These are phyloP conservation scores for Xanthoconium purpureum DNA, from an alignment of 768 basidiomycete species.

Conservation along the genomic window DNA sequence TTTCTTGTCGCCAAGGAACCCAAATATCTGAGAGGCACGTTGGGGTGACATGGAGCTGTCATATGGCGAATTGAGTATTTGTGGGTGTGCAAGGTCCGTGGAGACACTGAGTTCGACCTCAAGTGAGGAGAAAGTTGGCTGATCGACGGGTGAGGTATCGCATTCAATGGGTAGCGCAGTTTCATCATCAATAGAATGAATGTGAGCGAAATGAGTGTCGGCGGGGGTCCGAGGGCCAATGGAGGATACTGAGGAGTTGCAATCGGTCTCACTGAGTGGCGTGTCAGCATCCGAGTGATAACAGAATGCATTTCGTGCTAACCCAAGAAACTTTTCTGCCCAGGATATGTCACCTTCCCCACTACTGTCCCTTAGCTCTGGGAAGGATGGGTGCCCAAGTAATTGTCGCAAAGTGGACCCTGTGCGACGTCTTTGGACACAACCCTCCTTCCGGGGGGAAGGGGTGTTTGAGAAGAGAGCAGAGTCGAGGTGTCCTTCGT, in stretches of 20 bases:
- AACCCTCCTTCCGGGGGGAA: constrained; percentile 35
- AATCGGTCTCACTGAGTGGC: constrained; percentile 43
- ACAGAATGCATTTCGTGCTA: constrained; percentile 16
- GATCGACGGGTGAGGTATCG: constrained; percentile 39
- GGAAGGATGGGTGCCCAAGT: constrained; percentile 50
- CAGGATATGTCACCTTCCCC: constrained; percentile 78
- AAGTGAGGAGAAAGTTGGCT: constrained; percentile 60
- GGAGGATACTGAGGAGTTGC: constrained; percentile 43
- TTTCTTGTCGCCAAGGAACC: constrained; percentile 57
- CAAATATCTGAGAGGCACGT: constrained; percentile 73
- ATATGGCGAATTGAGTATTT: constrained; percentile 31
- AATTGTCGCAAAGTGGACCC: constrained; percentile 76
- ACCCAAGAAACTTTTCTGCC: constrained; percentile 77
- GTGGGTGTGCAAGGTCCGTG: constrained; percentile 35
- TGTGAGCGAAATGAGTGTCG: constrained; percentile 38
- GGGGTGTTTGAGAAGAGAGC: constrained; percentile 64
- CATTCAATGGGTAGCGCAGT: constrained; percentile 44
- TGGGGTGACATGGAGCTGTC: constrained; percentile 51
- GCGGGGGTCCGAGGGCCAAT: constrained; percentile 54
- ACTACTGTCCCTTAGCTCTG: constrained; percentile 32
- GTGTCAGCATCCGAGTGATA: constrained; percentile 9
- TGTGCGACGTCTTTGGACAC: constrained; percentile 54
- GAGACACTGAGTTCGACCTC: constrained; percentile 67
- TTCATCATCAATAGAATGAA: constrained; percentile 36
- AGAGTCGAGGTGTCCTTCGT: constrained; percentile 60